Evolutionary conservation across 2,329 filamentous ascomycete genomes (phyloP).

Genomic region (Tolypocladium nubicola): DNA sequence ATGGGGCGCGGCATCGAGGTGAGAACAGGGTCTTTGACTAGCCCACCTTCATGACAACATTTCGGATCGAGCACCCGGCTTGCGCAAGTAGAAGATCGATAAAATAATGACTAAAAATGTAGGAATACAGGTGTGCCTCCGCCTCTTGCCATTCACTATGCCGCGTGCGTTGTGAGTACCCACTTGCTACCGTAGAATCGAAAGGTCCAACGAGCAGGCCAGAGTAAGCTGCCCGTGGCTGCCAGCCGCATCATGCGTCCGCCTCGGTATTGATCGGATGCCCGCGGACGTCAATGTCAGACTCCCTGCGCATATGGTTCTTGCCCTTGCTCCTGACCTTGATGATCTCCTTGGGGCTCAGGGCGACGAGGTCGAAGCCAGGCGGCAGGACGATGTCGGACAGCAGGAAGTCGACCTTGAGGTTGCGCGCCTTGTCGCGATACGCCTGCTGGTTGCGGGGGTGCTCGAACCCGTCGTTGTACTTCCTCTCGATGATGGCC

Average conservation of each 20-base stretch:
- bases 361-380: slow-evolving; percentile 37
- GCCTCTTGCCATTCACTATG: background rate
- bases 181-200: too few species aligned
- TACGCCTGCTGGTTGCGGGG: slow-evolving; percentile 43
- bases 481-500: slow-evolving; percentile 19
- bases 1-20: background rate
- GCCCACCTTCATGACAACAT: background rate
- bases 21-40: background rate
- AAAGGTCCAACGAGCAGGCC: background rate
- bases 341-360: slow-evolving; percentile 38
- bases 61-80: background rate
- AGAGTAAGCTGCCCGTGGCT: background rate
- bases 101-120: background rate
- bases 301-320: slow-evolving; percentile 38
- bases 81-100: background rate
- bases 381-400: slow-evolving; percentile 32
- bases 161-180: background rate
- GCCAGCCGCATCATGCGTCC: background rate
- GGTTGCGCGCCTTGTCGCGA: slow-evolving; percentile 46
- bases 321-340: slow-evolving; percentile 29
- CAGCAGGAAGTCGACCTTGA: slow-evolving; percentile 42
- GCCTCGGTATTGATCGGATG: slow-evolving; percentile 25
- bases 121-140: background rate
- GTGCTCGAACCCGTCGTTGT: slow-evolving; percentile 26
- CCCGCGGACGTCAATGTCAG: slow-evolving; percentile 30